These are phyloP conservation scores for Aspergillus asperescens DNA, from an alignment of 495 filamentous ascomycete genomes.

Conservation along the genomic window DNA sequence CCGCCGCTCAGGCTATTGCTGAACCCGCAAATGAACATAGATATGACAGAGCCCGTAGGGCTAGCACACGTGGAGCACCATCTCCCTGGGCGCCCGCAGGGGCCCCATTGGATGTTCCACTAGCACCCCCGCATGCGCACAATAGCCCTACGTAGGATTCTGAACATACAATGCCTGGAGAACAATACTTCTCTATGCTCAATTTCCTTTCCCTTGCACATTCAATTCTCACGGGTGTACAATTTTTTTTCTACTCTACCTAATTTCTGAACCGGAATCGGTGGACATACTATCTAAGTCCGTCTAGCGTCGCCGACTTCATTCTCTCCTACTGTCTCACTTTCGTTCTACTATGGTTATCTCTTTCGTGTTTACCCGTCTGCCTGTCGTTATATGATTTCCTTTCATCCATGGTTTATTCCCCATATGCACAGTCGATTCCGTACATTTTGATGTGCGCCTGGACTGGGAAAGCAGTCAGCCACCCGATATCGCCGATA, in stretches of 20 bases:
- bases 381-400: background rate
- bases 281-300: background rate
- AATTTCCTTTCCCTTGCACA: background rate
- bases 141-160: constrained; percentile 14
- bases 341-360: background rate
- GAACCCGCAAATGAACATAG: constrained; percentile 30
- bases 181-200: background rate
- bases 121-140: constrained; percentile 21
- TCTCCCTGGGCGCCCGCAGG: constrained; percentile 25
- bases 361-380: background rate
- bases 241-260: background rate
- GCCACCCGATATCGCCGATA: background rate
- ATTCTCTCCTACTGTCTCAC: background rate
- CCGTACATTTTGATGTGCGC: background rate
- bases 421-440: background rate
- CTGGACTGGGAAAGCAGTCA: background rate
- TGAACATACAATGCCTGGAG: background rate
- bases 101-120: constrained; percentile 30
- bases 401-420: background rate
- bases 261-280: background rate
- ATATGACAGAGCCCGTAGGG: constrained; percentile 15
- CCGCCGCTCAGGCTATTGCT: constrained; percentile 13
- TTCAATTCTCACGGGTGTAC: background rate
- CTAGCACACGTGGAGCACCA: constrained; percentile 30
- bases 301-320: background rate